These are phyloP conservation scores for Gloeopeniophorella convolvens DNA, from an alignment of 768 basidiomycete genomes.

Conservation along the genomic window DNA sequence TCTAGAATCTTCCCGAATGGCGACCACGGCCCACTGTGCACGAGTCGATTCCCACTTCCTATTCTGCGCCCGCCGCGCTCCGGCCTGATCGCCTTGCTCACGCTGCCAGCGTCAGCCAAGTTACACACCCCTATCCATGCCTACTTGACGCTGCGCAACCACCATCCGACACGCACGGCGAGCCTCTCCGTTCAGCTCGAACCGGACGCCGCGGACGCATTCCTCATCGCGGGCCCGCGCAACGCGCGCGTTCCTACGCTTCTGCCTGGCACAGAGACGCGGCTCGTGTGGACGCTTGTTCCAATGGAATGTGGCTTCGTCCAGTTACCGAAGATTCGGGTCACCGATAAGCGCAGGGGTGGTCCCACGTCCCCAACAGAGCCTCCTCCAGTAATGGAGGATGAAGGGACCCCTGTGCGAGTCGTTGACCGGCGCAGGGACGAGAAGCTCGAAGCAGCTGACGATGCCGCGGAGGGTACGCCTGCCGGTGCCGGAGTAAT, in stretches of 20 bases:
- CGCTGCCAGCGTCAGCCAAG: constrained; percentile 52
- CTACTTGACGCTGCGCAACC: constrained; percentile 57
- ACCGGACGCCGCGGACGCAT: constrained; percentile 57
- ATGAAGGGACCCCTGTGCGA: constrained; percentile 57
- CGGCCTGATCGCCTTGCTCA: constrained; percentile 57
- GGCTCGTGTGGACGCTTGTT: constrained; percentile 58
- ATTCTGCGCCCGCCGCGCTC: constrained; percentile 53
- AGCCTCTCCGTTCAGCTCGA: constrained; percentile 71
- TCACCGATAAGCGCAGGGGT: constrained; percentile 40
- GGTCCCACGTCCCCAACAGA: neutral
- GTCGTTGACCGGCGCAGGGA: constrained; percentile 52
- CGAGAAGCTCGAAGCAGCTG: constrained; percentile 51
- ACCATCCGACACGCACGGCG: constrained; percentile 55
- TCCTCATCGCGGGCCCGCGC: constrained; percentile 74
- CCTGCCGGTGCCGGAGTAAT: neutral
- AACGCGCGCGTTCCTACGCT: constrained; percentile 61
- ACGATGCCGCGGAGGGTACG: constrained; percentile 19
- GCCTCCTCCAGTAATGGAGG: constrained; percentile 43
- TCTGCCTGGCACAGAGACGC: constrained; percentile 66
- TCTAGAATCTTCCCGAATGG: constrained; percentile 43
- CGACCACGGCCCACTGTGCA: constrained; percentile 38
- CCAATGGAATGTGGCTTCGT: constrained; percentile 71
- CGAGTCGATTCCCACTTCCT: constrained; percentile 54
- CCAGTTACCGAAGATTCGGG: constrained; percentile 53
- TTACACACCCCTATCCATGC: constrained; percentile 59